Evolutionary conservation across 148 eudicot species (phyloP), one percentile per base, ranked within the genome.

Genomic region (Cornus suecica): DNA sequence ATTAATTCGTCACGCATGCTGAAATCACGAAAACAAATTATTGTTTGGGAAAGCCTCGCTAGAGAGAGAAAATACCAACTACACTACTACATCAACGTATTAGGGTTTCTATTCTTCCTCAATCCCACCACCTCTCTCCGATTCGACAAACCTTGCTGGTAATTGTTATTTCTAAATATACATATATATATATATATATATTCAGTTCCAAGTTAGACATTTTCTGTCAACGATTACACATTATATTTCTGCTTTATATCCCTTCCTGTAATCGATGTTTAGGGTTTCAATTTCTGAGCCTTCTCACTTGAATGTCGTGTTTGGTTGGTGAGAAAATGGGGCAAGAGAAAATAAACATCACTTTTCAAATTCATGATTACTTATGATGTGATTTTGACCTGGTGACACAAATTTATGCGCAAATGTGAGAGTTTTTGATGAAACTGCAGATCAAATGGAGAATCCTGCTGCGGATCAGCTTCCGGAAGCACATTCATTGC

Each of bases 401-500:
- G 3, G 0, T 10, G 8, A 37, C 42, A 37, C 42, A 37, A 37
- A 37, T 37, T 37, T 37, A 6, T 37, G 9, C 9, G 42, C 42
- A 37, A 37, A 37, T 58, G 4, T 20, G 8, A 58, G 23, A 20
- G 60, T 25, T 15, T 61, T 7, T 63, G 68, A 13, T 30, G 27
- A 18, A 41, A 68, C n/a, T 51, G 80, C 52, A 83, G 88, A 66
- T 52, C 70, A 78, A 77, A 93, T 91, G 94, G 92, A 87, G 72
- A 82, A 83, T 51, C 71, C 84, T 52, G 88, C 75, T 11, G 90
- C 73, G 51, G 86, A 84, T 78, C 86, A 77, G 80, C 98, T 91
- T 64, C 97, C 98, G 0, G 97, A 91, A 73, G 94, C 86, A 20
- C 91, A 85, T 80, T 84, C 97, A 31, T 83, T 94, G 87, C 98